Evolutionary conservation across 768 basidiomycete genomes (phyloP), one percentile per base, ranked within the genome.

Genomic region (Hebeloma cylindrosporum): DNA sequence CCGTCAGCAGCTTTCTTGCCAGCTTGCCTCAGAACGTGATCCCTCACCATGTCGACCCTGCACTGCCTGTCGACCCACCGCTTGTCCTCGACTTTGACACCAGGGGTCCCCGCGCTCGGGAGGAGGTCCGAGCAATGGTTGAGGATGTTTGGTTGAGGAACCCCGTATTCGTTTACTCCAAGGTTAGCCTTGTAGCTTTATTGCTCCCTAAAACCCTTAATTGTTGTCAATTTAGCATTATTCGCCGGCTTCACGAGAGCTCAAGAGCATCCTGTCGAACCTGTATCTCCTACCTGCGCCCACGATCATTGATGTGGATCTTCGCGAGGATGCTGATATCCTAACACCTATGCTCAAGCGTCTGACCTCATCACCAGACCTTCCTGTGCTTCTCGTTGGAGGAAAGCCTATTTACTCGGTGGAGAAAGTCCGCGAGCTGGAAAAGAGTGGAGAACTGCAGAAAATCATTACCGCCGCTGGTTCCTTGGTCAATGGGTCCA

Each of bases 41-140:
- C 45, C 88, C 90, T 1, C 60, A 67, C 0, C 68, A 70, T 5
- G 75, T 89, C 33, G 78, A 91, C 56, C 84, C 89, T 0, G 54
- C 71, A 8, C 51, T 54, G 8, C 78, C 87, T 6, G 79, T 91
- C 46, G 88, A 92, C 60, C 87, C 90, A 3, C 78, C 88, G 55
- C 78, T 91, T 45, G 77, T 93, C 4, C 74, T 93, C 30, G 89
- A 88, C 56, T 93, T 92, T 60, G 88, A 92, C 59, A 85, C 85
- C 0, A 77, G 81, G n/a, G 70, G 77, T 31, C 66, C 77, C 2
- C 73, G 75, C 10, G 86, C 87, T 1, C 54, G 59, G 14, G 75
- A 79, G 25, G 87, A 90, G 61, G 67, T 90, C 23, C 60, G 65
- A 25, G 67, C 69, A 1, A 70, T 90, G 60, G 75, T 82, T 5